Percentiles rank a stretch among this genome's conserved stretches.
These are phyloP conservation scores for Erodium moschatum DNA, from an alignment of 441 rosid genomes.

Conservation along the genomic window DNA sequence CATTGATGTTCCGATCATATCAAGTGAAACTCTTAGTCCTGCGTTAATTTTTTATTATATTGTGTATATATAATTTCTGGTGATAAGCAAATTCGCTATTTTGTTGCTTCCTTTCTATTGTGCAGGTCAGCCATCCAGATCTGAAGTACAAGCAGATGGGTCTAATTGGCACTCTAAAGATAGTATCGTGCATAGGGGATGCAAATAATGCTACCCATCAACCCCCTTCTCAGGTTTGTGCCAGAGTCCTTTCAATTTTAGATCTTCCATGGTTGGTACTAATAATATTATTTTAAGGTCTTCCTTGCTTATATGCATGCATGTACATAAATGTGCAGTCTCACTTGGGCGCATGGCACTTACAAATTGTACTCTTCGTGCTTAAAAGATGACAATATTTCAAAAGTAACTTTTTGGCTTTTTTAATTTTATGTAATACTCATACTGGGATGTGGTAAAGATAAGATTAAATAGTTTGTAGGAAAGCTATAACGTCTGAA, in stretches of 20 bases:
- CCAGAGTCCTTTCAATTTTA: slow-evolving; percentile 3
- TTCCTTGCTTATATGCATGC: slow-evolving; percentile 1
- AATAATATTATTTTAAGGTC: slow-evolving; percentile 5
- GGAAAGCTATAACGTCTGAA: background rate
- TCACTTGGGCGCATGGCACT: too few relatives aligned
- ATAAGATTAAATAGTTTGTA: background rate
- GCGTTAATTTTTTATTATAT: background rate
- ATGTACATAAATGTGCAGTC: background rate
- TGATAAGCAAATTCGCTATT: background rate
- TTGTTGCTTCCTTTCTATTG: slow-evolving; percentile 2
- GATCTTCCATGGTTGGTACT: slow-evolving; percentile 1
- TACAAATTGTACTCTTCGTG: background rate
- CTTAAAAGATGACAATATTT: background rate
- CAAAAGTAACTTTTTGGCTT: background rate
- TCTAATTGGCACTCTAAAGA: slow-evolving; percentile 60
- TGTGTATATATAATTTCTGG: background rate
- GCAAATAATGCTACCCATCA: slow-evolving; percentile 26
- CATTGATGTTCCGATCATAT: slow-evolving; percentile 8
- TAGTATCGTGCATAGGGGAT: slow-evolving; percentile 58
- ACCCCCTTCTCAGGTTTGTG: slow-evolving; percentile 34
- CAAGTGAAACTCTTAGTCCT: background rate
- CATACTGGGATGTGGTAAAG: background rate
- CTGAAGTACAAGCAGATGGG: slow-evolving; percentile 85
- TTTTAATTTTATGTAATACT: background rate
- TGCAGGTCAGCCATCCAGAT: slow-evolving; percentile 66